Conservation (phyloP, 2,329 filamentous ascomycete species). For the Aspergillus sp. region DNA sequence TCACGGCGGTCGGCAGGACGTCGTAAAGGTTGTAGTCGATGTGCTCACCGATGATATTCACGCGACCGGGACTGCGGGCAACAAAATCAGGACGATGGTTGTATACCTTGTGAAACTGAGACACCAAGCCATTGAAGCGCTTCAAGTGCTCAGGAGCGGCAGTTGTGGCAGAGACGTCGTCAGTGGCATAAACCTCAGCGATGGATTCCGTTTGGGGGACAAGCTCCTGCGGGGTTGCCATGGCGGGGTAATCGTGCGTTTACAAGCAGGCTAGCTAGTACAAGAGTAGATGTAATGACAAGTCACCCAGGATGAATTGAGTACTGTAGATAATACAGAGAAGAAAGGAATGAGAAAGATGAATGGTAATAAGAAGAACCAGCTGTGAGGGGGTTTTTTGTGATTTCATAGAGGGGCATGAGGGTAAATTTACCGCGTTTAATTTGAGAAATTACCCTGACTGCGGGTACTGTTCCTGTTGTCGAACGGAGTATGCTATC, state of each 20-base stretch:
- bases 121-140: conserved; percentile 76
- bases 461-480: conserved; percentile 2
- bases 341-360: conserved; percentile 3
- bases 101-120: conserved; percentile 72
- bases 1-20: conserved; percentile 93
- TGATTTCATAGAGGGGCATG: conserved; percentile 6
- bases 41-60: conserved; percentile 99
- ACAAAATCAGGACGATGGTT: conserved; percentile 76
- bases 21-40: conserved; percentile 98
- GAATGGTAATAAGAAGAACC: conserved; percentile 2
- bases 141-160: conserved; percentile 68
- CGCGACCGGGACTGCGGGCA: conserved; percentile 86
- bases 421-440: conserved; percentile 1
- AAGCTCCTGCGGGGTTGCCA: conserved; percentile 47
- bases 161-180: conserved; percentile 74
- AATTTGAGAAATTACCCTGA: conserved; percentile 7
- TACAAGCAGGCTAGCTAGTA: conserved; percentile 10
- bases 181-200: conserved; percentile 79
- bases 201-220: conserved; percentile 79
- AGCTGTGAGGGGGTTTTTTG: not conserved
- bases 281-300: not conserved
- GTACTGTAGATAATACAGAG: not conserved
- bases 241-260: conserved; percentile 33
- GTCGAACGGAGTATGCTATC: not conserved
- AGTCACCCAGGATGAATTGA: not conserved